Base-by-base conservation (phyloP, 768 basidiomycete species). In the Pisolithus tinctorius region DNA sequence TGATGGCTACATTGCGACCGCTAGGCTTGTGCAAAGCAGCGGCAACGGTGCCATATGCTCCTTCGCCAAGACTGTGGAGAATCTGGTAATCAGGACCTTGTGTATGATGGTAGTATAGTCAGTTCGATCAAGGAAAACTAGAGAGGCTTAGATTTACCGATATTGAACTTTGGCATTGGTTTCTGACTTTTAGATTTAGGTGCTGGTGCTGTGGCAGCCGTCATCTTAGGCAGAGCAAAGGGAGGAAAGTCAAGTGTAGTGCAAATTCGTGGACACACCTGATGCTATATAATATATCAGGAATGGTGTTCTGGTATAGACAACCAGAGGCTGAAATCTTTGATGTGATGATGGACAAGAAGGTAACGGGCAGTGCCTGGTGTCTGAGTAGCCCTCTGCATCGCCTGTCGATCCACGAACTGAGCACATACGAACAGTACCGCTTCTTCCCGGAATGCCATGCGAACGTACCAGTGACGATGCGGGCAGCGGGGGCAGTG, bases 41-140 rank as follows among this genome's bases (percentile, higher is more conserved):
- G 50, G 81, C 88, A 46, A 96, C 93, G 20, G 87, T 90, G 29
- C 93, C 93, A 63, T 93, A 93, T 44, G 91, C 89, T 49, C 92
- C 88, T 71, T 90, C 88, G 43, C 87, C 88, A 51, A 92, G 82
- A 50, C 79, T 74, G 63, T 86, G 79, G 62, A 88, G 71, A 54
- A 89, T 69, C 60, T 83, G 79, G 67, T 89, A 90, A 64, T 87
- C 80, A 48, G 84, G 77, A 55, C 84, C 85, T 87, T 52, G 13
- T 14, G 48, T 47, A 6, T 53, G 50, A 47, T 39, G 20, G 20
- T 20, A 53, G 53, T 36, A 52, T 56, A 34, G 46, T 16, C 43
- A 20, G 34, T 37, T 8, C 17, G 13, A 16, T 45, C 25, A 23
- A 26, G 30, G 23, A 41, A 13, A 38, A 17, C 13, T 34, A 34